Percentiles rank a stretch among this genome's conserved stretches.
Conservation (phyloP, 164 flowering plant genomes). For the Macadamia integrifolia region DNA sequence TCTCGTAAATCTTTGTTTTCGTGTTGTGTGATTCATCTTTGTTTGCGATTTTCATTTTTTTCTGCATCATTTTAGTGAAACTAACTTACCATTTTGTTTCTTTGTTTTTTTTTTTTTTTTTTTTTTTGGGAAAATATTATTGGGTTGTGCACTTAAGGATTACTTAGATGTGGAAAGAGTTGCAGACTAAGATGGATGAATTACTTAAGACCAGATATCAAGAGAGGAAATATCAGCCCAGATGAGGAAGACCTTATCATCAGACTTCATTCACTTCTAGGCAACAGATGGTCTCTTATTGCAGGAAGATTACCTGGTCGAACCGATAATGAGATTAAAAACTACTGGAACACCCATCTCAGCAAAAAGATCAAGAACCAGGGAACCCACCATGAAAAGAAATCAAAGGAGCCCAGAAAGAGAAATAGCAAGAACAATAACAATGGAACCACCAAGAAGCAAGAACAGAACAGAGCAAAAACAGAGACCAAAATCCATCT, state of each 20-base stretch:
- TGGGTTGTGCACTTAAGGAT: constrained; percentile 24
- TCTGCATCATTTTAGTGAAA: no score
- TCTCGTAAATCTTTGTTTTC: no score
- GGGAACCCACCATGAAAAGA: constrained; percentile 27
- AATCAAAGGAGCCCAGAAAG: constrained; percentile 12
- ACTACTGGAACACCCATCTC: constrained; percentile 66
- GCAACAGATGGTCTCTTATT: constrained; percentile 69
- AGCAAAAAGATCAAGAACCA: constrained; percentile 34
- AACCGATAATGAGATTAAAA: constrained; percentile 78
- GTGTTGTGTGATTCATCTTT: no score
- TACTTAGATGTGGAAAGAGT: constrained; percentile 64
- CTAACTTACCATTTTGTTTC: background rate
- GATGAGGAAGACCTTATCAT: constrained; percentile 69
- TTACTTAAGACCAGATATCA: constrained; percentile 58
- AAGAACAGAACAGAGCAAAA: background rate
- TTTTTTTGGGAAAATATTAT: no score
- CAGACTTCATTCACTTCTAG: constrained; percentile 48
- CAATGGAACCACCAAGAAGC: constrained; percentile 7
- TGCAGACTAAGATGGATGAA: constrained; percentile 71
- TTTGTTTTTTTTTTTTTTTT: background rate
- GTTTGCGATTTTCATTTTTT: no score
- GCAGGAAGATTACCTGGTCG: constrained; percentile 67
- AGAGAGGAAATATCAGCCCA: constrained; percentile 51
- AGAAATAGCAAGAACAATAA: constrained; percentile 7
- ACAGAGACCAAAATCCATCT: constrained; percentile 21